Percentiles rank a stretch among this genome's conserved stretches.
phyloP scores from a whole-genome alignment of 805 yeast species.

The Ogataea minuta region DNA sequence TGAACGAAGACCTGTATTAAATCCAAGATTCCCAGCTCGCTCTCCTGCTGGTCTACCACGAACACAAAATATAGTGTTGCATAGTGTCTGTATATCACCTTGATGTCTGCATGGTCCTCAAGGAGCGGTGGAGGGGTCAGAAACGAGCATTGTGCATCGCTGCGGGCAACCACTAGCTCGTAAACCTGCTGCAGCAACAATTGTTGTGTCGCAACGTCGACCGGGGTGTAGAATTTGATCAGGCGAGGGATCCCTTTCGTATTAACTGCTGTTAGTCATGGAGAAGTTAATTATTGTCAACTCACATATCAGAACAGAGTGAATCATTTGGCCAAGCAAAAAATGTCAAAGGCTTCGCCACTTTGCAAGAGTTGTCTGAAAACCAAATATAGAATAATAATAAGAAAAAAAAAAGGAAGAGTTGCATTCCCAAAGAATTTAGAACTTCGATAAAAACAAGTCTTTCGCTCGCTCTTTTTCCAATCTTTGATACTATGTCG shows the following conservation, averaged over 20 bases:
- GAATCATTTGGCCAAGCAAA: constrained; percentile 23
- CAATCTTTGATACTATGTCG: constrained; percentile 1
- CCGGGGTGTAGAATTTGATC: constrained; percentile 88
- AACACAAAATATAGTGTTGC: constrained; percentile 96
- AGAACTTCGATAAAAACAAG: neutral
- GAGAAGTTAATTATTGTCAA: neutral
- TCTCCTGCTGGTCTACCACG: constrained; percentile 93
- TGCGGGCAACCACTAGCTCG: constrained; percentile 68
- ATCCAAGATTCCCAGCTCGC: constrained; percentile 90
- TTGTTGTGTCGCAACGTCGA: constrained; percentile 80
- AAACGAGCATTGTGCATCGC: constrained; percentile 80
- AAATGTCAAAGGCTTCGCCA: constrained; percentile 6
- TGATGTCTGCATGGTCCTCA: constrained; percentile 67
- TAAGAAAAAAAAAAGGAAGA: no score
- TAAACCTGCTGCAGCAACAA: constrained; percentile 78
- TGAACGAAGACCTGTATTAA: constrained; percentile 96
- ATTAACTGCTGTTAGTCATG: constrained; percentile 51
- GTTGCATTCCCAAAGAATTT: neutral
- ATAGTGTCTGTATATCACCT: constrained; percentile 89
- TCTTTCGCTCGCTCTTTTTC: neutral
- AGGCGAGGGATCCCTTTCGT: constrained; percentile 87
- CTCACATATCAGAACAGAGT: constrained; percentile 29
- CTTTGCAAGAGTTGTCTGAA: constrained; percentile 8
- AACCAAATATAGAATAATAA: neutral
- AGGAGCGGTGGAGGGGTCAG: constrained; percentile 81